Conservation (phyloP, 495 filamentous ascomycete species). For the Friedmanniomyces endolithicus region DNA sequence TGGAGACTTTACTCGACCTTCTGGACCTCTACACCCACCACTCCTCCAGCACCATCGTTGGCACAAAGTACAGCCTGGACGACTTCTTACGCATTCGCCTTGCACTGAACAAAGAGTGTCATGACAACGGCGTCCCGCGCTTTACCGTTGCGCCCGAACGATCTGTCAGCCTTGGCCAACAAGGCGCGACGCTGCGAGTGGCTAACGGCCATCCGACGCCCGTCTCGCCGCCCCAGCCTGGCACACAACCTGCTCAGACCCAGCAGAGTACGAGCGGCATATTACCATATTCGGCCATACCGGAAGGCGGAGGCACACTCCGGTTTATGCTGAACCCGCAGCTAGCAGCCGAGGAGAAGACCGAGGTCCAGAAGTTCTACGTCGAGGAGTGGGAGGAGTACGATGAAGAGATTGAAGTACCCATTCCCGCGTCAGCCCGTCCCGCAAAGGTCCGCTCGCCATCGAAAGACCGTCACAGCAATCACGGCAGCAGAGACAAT, state of each 20-base stretch:
- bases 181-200: constrained; percentile 23
- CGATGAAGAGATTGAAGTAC: constrained; percentile 49
- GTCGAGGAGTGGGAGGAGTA: constrained; percentile 68
- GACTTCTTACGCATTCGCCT: constrained; percentile 76
- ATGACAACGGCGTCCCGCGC: constrained; percentile 41
- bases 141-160: constrained; percentile 30
- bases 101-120: constrained; percentile 63
- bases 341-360: constrained; percentile 58
- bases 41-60: constrained; percentile 56
- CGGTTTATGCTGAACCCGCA: constrained; percentile 83
- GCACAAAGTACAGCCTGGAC: constrained; percentile 54
- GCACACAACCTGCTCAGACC: constrained; percentile 1
- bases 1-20: constrained; percentile 75
- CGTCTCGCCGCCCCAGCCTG: constrained; percentile 9
- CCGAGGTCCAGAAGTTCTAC: constrained; percentile 53
- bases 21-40: constrained; percentile 83
- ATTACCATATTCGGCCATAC: constrained; percentile 2
- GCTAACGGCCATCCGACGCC: constrained; percentile 24
- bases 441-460: background rate
- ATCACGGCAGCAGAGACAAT: background rate
- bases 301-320: constrained; percentile 48
- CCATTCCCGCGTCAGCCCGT: background rate
- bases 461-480: background rate
- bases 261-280: background rate
- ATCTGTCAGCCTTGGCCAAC: constrained; percentile 18